phyloP scores from a whole-genome alignment of 1,139 yeast genomes.

The Yamadazyma triangularis region DNA sequence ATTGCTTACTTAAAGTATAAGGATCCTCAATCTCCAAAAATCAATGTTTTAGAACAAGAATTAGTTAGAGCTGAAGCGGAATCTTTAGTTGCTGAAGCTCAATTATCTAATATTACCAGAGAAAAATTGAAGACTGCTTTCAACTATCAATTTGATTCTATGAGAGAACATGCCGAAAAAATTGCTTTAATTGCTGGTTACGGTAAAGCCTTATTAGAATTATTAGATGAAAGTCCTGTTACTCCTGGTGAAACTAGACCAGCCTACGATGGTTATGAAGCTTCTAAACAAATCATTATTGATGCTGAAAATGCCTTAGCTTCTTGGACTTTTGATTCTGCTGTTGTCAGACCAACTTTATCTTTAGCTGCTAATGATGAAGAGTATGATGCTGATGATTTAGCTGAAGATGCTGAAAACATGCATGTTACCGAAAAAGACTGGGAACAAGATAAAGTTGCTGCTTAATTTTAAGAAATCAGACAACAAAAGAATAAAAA shows the following conservation, averaged over 20 bases:
- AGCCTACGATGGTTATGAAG: constrained; percentile 83
- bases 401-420: constrained; percentile 50
- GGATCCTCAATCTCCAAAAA: constrained; percentile 81
- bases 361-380: constrained; percentile 66
- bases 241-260: constrained; percentile 92
- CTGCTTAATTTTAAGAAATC: no score
- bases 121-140: constrained; percentile 83
- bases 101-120: constrained; percentile 80
- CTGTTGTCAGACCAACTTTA: constrained; percentile 76
- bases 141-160: constrained; percentile 78
- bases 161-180: constrained; percentile 80
- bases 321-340: constrained; percentile 77
- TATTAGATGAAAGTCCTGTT: constrained; percentile 79
- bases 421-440: constrained; percentile 53
- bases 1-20: constrained; percentile 79
- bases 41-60: constrained; percentile 79
- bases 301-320: constrained; percentile 83
- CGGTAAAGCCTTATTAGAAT: constrained; percentile 80
- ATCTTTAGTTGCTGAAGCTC: constrained; percentile 87
- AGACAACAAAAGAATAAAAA: no score
- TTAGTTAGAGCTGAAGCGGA: constrained; percentile 90
- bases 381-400: constrained; percentile 52
- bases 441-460: constrained; percentile 25
- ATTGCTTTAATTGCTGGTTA: constrained; percentile 83
- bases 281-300: constrained; percentile 79